Evolutionary conservation across 2,329 filamentous ascomycete species (phyloP), one percentile per base, ranked within the genome.

Genomic region (Tothia fuscella): DNA sequence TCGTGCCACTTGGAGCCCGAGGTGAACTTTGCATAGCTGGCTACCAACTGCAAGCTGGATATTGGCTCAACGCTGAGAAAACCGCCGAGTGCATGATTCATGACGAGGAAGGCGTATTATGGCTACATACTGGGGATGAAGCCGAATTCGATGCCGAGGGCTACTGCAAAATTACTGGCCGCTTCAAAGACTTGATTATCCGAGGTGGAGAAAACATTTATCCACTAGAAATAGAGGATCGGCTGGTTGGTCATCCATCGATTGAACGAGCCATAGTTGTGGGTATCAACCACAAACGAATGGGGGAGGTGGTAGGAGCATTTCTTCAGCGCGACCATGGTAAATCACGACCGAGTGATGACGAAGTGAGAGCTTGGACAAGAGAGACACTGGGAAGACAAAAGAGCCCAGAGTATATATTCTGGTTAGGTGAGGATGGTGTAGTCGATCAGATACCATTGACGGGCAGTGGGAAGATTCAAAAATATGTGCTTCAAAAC

Each of bases 161-260:
- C 0, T 83, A 82, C 53, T 84, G 80, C 35, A 57, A 66, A 5
- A 85, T 87, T 49, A 86, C 81, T 0, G 81, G 82, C 1, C 67
- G 81, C 16, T 83, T 84, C 61, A 86, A 86, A 62, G 82, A 87
- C 45, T 84, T 86, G 26, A 84, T 86, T 44, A 86, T 86, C 46
- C 67, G 81, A 51, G 81, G 77, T 59, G 50, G 28, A 56, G 49
- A 33, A 14, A 31, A 38, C 17, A 29, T 62, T 70, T 55, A 84
- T 53, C 81, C 81, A 1, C 68, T 84, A 17, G 80, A 86, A 55
- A 83, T 85, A 46, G 81, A 86, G 58, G 79, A 83, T 56, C 71
- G 80, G 3, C 67, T 86, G n/a, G 63, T 77, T 34, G 67, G 70
- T 2, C 81, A 86, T 56, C 68, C 76, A 1, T 62, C 67, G 2